These are phyloP conservation scores for Paramarasmius palmivorus DNA, from an alignment of 1,284 basidiomycete genomes.

Conservation along the genomic window DNA sequence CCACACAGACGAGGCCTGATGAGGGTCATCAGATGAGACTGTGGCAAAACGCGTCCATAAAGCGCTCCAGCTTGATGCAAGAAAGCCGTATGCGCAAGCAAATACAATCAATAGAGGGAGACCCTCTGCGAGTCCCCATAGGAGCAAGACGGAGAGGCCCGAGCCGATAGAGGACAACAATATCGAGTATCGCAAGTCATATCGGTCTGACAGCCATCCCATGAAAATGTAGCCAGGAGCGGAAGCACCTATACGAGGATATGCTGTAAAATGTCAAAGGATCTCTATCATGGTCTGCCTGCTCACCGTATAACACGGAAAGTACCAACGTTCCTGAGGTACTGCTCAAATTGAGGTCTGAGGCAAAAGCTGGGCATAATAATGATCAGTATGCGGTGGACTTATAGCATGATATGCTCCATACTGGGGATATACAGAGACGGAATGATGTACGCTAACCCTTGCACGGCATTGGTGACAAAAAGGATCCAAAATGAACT, in stretches of 20 bases:
- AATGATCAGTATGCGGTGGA: too few relatives aligned
- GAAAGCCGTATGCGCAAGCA: constrained; percentile 12
- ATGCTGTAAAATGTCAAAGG: background rate
- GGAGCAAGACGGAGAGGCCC: constrained; percentile 10
- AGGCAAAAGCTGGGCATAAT: background rate
- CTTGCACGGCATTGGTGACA: constrained; percentile 2
- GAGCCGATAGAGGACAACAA: constrained; percentile 12
- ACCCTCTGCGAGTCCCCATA: constrained; percentile 10
- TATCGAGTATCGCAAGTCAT: constrained; percentile 11
- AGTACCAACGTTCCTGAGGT: background rate
- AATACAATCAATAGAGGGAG: constrained; percentile 8
- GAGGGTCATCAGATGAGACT: background rate
- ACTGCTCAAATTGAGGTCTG: background rate
- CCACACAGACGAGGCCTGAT: background rate
- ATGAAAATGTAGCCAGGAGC: constrained; percentile 11
- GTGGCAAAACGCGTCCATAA: constrained; percentile 11
- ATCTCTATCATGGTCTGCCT: too few relatives aligned
- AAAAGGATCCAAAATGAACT: constrained; percentile 14
- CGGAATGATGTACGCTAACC: constrained; percentile 13
- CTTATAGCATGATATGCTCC: background rate
- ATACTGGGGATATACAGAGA: constrained; percentile 14
- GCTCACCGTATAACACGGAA: constrained; percentile 3
- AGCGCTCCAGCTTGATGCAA: constrained; percentile 10
- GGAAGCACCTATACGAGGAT: constrained; percentile 1
- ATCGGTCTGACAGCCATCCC: constrained; percentile 11